phyloP scores from a whole-genome alignment of 2,329 filamentous ascomycete species.

The Aspergillus phoenicis region DNA sequence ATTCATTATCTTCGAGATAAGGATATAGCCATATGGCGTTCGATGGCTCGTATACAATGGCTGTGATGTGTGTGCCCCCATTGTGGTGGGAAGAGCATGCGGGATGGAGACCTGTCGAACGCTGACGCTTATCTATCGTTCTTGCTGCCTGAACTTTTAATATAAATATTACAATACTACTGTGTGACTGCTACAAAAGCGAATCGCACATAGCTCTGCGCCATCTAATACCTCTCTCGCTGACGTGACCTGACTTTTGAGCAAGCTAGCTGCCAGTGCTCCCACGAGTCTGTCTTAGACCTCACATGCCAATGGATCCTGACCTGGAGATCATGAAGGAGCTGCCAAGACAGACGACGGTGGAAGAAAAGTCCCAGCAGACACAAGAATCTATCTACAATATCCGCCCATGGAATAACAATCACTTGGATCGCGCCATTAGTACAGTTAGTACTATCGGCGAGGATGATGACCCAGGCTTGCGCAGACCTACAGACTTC shows the following conservation, averaged over 20 bases:
- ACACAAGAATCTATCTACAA: constrained; percentile 5
- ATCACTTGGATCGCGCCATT: background rate
- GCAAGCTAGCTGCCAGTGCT: too few relatives aligned
- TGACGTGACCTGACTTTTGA: background rate
- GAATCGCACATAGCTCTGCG: background rate
- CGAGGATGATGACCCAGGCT: constrained; percentile 16
- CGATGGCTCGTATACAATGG: background rate
- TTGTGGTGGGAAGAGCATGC: background rate
- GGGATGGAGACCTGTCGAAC: background rate
- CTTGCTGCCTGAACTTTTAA: background rate
- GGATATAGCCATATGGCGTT: background rate
- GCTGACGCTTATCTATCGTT: background rate
- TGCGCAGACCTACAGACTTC: constrained; percentile 16
- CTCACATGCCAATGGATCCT: background rate
- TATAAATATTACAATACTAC: background rate
- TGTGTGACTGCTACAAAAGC: background rate
- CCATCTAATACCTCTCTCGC: background rate
- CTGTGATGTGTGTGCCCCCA: background rate
- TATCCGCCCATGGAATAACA: constrained; percentile 8
- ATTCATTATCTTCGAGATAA: background rate
- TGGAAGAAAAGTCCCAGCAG: background rate
- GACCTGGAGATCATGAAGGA: background rate
- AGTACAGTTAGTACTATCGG: background rate
- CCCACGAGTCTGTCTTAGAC: too few relatives aligned
- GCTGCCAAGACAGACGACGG: background rate